phyloP scores from a whole-genome alignment of 2,329 filamentous ascomycete species.

The Aspergillus jensenii region DNA sequence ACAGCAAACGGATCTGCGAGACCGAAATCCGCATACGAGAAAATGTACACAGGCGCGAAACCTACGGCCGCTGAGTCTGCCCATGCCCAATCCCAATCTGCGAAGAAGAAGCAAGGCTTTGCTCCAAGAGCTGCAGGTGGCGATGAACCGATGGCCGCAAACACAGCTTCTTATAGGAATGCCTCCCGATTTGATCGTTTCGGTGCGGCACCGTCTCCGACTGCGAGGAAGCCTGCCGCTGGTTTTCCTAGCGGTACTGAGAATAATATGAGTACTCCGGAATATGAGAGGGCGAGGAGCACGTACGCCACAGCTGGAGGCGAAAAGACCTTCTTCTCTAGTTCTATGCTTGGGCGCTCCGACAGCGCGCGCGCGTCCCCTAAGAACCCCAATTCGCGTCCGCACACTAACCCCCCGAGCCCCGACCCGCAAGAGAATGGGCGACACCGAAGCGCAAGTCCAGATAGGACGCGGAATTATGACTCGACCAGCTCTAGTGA shows the following conservation, averaged over 20 bases:
- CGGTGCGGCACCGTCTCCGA: slow-evolving; percentile 42
- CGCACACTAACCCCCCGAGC: slow-evolving; percentile 38
- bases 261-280: slow-evolving; percentile 30
- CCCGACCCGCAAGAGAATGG: slow-evolving; percentile 29
- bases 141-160: slow-evolving; percentile 58
- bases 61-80: slow-evolving; percentile 34
- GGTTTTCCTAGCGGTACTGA: slow-evolving; percentile 26
- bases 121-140: slow-evolving; percentile 59
- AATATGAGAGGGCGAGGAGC: slow-evolving; percentile 53
- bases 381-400: slow-evolving; percentile 31
- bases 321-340: slow-evolving; percentile 58
- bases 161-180: slow-evolving; percentile 51
- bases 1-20: slow-evolving; percentile 26
- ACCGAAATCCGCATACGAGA: slow-evolving; percentile 42
- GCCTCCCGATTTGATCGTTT: slow-evolving; percentile 34
- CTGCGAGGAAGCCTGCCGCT: slow-evolving; percentile 43
- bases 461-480: slow-evolving; percentile 34
- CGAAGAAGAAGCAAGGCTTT: slow-evolving; percentile 57
- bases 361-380: slow-evolving; percentile 54
- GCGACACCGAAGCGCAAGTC: slow-evolving; percentile 47
- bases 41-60: slow-evolving; percentile 33
- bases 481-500: slow-evolving; percentile 43
- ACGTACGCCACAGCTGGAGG: slow-evolving; percentile 56
- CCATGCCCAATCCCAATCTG: slow-evolving; percentile 41
- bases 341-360: slow-evolving; percentile 52